Conservation (phyloP, 805 yeast species). For the Myxozyma lipomycoides region DNA sequence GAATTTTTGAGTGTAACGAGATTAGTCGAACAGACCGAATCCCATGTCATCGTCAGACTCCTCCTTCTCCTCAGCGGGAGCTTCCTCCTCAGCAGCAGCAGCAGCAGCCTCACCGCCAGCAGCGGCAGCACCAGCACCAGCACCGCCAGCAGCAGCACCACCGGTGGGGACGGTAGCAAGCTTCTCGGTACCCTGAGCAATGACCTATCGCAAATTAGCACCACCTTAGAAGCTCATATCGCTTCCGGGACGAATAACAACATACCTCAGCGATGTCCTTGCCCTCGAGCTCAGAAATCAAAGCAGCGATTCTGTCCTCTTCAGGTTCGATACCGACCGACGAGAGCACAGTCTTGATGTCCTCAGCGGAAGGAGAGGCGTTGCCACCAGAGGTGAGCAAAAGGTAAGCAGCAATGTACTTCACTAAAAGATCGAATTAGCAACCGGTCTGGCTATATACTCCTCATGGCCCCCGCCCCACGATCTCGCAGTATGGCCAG, state of each 20-base stretch:
- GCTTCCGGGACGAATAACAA: not conserved
- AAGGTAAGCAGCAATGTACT: conserved; percentile 99
- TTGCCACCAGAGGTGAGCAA: conserved; percentile 96
- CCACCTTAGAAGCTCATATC: not conserved
- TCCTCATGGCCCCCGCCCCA: too few species aligned
- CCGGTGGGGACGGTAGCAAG: conserved; percentile 97
- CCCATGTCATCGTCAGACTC: conserved; percentile 82
- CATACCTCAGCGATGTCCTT: conserved; percentile 68
- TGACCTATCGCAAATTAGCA: conserved; percentile 43
- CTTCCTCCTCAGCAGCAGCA: conserved; percentile 57
- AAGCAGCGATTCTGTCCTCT: conserved; percentile 74
- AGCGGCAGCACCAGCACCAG: conserved; percentile 66
- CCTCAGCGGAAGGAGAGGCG: conserved; percentile 89
- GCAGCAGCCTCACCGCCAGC: conserved; percentile 67
- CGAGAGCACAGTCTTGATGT: conserved; percentile 81
- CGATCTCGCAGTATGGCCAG: too few species aligned
- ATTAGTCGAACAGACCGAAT: conserved; percentile 79
- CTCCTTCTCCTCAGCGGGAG: conserved; percentile 47
- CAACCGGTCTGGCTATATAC: not conserved
- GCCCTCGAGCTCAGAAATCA: conserved; percentile 87
- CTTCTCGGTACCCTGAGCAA: conserved; percentile 92
- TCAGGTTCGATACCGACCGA: conserved; percentile 97
- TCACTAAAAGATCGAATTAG: conserved; percentile 47
- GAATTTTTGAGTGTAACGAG: too few species aligned
- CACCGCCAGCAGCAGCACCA: conserved; percentile 89